These are phyloP conservation scores for Myxozyma melibiosi DNA, from an alignment of 805 yeast genomes.

Conservation along the genomic window DNA sequence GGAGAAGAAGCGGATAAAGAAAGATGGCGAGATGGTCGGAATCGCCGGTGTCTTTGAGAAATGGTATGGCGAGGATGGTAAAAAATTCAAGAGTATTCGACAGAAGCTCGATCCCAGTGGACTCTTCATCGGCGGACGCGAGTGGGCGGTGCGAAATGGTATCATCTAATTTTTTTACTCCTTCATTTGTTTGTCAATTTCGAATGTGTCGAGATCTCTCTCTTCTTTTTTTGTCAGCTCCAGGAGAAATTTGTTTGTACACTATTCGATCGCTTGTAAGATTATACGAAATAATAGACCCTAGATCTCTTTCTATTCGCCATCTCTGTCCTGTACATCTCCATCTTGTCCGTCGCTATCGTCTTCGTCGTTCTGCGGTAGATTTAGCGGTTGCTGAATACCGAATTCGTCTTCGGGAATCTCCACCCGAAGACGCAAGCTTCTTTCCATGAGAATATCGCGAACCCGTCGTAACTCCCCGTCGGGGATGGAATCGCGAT, in stretches of 20 bases:
- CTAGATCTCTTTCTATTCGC: background rate
- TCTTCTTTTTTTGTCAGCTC: background rate
- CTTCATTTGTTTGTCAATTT: background rate
- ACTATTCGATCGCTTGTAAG: constrained; percentile 5
- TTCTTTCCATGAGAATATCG: constrained; percentile 24
- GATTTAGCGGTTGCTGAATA: background rate
- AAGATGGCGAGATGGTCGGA: constrained; percentile 78
- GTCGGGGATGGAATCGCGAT: background rate
- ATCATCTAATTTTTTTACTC: constrained; percentile 2
- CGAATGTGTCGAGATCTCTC: background rate
- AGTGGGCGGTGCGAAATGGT: constrained; percentile 85
- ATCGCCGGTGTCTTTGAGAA: constrained; percentile 65
- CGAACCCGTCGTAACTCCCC: constrained; percentile 12
- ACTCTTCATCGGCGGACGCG: constrained; percentile 72
- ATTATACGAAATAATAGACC: background rate
- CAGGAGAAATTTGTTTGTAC: background rate
- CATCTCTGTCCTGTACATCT: background rate
- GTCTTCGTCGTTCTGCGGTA: background rate
- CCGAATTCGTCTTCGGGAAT: constrained; percentile 20
- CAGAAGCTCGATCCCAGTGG: constrained; percentile 75
- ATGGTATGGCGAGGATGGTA: constrained; percentile 79
- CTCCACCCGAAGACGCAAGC: constrained; percentile 16
- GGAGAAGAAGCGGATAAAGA: constrained; percentile 40
- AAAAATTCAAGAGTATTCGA: constrained; percentile 63
- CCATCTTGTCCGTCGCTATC: background rate